phyloP scores from a whole-genome alignment of 441 rosid species.

The Isatis lusitanica region DNA sequence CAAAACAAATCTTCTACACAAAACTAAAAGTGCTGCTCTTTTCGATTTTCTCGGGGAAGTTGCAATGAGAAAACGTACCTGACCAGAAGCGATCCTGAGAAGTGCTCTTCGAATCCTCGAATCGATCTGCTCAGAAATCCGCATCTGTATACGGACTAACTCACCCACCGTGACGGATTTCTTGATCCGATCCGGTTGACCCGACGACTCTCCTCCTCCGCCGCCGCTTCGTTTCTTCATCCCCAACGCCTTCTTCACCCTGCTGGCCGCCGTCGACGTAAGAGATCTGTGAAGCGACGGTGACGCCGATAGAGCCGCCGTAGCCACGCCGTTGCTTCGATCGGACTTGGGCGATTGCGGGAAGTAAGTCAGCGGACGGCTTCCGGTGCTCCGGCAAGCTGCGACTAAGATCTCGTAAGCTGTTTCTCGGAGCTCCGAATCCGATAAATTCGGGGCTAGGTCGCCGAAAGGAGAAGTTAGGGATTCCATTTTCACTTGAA shows the following conservation, averaged over 20 bases:
- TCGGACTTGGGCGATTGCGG: slow-evolving; percentile 55
- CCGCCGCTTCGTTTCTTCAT: slow-evolving; percentile 44
- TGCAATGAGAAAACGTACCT: slow-evolving; percentile 41
- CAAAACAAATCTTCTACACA: not conserved
- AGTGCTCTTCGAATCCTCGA: slow-evolving; percentile 66
- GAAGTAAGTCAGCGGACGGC: slow-evolving; percentile 60
- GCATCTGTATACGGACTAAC: slow-evolving; percentile 62
- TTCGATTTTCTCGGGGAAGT: not conserved
- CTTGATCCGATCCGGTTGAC: slow-evolving; percentile 41
- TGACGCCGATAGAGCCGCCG: slow-evolving; percentile 36
- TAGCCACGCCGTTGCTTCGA: slow-evolving; percentile 22
- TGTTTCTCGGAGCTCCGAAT: slow-evolving; percentile 66
- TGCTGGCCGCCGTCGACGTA: slow-evolving; percentile 62
- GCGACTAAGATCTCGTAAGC: slow-evolving; percentile 72
- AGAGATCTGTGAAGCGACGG: slow-evolving; percentile 68
- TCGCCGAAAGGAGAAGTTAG: slow-evolving; percentile 50
- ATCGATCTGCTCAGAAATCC: slow-evolving; percentile 60
- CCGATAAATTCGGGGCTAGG: slow-evolving; percentile 43
- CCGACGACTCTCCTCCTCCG: slow-evolving; percentile 41
- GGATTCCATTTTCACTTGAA: slow-evolving; percentile 21
- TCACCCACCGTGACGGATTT: slow-evolving; percentile 59
- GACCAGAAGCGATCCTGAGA: slow-evolving; percentile 63
- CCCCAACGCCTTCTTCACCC: slow-evolving; percentile 71
- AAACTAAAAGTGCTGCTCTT: not conserved
- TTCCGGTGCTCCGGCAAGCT: slow-evolving; percentile 57